These are phyloP conservation scores for Microbotryum scabiosae DNA, from an alignment of 1,284 basidiomycete species.

Conservation along the genomic window DNA sequence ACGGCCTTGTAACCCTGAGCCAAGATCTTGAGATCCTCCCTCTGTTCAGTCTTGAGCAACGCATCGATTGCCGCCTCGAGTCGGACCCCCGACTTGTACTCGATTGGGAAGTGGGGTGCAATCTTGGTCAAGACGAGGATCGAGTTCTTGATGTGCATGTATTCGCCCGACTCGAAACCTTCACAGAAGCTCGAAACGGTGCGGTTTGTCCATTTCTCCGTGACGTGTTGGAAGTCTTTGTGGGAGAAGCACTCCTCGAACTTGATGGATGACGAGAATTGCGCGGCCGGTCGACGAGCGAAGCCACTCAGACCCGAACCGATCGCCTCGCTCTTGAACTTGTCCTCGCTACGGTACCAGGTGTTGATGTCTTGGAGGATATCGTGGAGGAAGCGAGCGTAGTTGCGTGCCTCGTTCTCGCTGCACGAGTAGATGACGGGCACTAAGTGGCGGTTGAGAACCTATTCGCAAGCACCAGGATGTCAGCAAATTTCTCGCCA, in stretches of 20 bases:
- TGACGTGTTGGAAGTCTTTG: conserved; percentile 20
- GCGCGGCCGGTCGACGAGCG: background rate
- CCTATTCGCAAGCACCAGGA: conserved; percentile 54
- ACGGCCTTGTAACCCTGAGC: conserved; percentile 49
- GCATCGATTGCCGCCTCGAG: conserved; percentile 60
- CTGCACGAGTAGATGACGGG: conserved; percentile 84
- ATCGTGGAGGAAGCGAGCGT: conserved; percentile 57
- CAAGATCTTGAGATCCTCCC: conserved; percentile 58
- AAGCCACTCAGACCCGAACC: conserved; percentile 39
- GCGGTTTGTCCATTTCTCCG: conserved; percentile 34
- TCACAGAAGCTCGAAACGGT: conserved; percentile 39
- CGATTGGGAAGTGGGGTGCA: conserved; percentile 72
- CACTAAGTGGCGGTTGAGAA: conserved; percentile 49
- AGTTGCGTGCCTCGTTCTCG: conserved; percentile 92
- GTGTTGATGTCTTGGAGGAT: conserved; percentile 63
- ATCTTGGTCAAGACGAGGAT: conserved; percentile 84
- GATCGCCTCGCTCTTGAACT: conserved; percentile 44
- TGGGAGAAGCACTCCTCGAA: conserved; percentile 17
- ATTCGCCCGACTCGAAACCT: conserved; percentile 50
- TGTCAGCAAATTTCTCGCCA: conserved; percentile 11
- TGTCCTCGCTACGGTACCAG: conserved; percentile 62
- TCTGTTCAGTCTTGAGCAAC: conserved; percentile 60
- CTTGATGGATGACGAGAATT: background rate
- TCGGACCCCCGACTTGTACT: conserved; percentile 47
- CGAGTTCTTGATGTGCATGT: conserved; percentile 90